Percentiles rank a stretch among this genome's conserved stretches.
Conservation (phyloP, 257 asterid species). For the Asclepias syriaca region DNA sequence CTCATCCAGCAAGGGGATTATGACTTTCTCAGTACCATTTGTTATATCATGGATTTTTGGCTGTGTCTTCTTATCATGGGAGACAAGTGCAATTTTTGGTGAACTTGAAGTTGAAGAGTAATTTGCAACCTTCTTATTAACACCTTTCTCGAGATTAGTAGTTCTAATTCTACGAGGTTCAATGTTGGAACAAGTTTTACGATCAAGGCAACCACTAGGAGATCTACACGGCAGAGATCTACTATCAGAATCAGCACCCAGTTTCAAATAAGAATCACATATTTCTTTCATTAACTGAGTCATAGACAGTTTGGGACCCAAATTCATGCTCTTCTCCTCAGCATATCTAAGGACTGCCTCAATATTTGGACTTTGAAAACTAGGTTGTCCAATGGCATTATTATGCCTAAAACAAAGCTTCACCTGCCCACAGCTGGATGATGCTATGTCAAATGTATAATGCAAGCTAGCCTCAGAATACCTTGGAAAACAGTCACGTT, state of each 20-base stretch:
- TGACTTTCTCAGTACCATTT: constrained; percentile 49
- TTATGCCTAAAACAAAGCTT: constrained; percentile 23
- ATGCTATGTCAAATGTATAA: constrained; percentile 31
- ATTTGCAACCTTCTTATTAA: constrained; percentile 15
- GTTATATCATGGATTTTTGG: constrained; percentile 37
- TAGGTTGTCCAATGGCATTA: not conserved
- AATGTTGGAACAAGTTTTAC: not conserved
- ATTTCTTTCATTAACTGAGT: constrained; percentile 25
- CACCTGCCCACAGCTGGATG: constrained; percentile 40
- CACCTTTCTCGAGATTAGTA: constrained; percentile 11
- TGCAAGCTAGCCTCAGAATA: constrained; percentile 10
- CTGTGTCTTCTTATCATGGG: constrained; percentile 11
- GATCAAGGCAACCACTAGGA: constrained; percentile 2
- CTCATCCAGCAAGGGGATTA: constrained; percentile 53
- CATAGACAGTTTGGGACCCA: constrained; percentile 24
- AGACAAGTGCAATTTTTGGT: not conserved
- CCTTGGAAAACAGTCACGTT: not conserved
- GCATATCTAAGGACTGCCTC: constrained; percentile 16
- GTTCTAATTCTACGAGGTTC: not conserved
- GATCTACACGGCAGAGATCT: constrained; percentile 10
- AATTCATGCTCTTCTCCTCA: not conserved
- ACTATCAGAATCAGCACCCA: constrained; percentile 12
- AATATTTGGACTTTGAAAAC: constrained; percentile 8
- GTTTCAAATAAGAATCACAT: constrained; percentile 27
- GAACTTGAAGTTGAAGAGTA: constrained; percentile 21